Evolutionary conservation across 495 filamentous ascomycete genomes (phyloP).

Genomic region (Neurospora hispaniola): DNA sequence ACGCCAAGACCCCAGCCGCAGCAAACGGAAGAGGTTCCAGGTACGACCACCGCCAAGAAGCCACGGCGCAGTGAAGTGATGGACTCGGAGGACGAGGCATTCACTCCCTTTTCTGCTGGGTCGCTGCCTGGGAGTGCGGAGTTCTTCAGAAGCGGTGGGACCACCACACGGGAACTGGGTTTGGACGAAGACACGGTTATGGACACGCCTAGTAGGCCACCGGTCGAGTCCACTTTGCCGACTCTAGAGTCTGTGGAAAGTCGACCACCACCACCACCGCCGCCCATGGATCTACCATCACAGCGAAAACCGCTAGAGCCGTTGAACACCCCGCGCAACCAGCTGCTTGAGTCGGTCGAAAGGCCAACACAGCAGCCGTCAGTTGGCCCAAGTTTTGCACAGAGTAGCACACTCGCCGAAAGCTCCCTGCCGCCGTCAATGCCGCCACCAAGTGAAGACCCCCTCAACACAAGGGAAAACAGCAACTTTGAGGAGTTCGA

Average conservation of each 20-base stretch:
- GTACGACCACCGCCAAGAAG: conserved; percentile 7
- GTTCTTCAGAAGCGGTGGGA: neutral
- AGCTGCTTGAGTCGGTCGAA: neutral
- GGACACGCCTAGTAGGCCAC: conserved; percentile 2
- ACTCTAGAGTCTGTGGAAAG: neutral
- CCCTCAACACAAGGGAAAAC: neutral
- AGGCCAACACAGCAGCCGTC: neutral
- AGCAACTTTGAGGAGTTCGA: neutral
- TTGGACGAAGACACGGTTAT: conserved; percentile 1
- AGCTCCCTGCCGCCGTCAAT: neutral
- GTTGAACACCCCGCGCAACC: neutral
- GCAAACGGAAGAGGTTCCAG: neutral
- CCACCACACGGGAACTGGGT: conserved; percentile 9
- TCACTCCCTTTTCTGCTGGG: conserved; percentile 16
- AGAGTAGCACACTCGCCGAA: neutral
- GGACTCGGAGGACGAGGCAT: conserved; percentile 42
- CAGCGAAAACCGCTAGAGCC: neutral
- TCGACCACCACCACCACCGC: neutral
- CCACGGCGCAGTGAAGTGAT: conserved; percentile 19
- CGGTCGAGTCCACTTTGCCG: neutral
- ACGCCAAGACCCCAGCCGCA: neutral
- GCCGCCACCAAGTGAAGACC: neutral
- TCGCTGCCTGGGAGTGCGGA: neutral
- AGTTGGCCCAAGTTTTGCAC: neutral
- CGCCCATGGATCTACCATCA: neutral